Conservation (phyloP, 2,329 filamentous ascomycete genomes). For the Neofusicoccum sp. region DNA sequence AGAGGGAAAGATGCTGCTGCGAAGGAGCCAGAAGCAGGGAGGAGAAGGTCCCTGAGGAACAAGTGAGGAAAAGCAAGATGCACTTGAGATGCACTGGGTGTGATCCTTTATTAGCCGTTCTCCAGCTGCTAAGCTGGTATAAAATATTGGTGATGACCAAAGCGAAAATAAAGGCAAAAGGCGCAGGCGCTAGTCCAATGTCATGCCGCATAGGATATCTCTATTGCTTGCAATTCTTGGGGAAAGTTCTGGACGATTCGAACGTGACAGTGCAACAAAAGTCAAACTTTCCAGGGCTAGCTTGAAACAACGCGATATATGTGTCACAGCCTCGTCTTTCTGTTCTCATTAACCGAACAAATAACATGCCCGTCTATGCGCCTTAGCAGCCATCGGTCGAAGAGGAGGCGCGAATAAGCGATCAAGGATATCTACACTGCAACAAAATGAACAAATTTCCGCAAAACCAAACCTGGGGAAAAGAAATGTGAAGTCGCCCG, state of each 20-base stretch:
- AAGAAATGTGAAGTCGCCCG: not conserved
- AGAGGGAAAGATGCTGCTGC: not conserved
- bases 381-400: not conserved
- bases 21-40: slow-evolving; percentile 1
- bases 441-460: not conserved
- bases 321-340: not conserved
- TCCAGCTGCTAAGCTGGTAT: not conserved
- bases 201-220: not conserved
- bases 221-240: not conserved
- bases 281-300: not conserved
- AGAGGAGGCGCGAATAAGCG: not conserved
- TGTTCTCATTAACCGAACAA: slow-evolving; percentile 4
- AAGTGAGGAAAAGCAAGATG: not conserved
- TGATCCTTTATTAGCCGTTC: too few species aligned
- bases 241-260: not conserved
- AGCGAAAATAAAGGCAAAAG: not conserved
- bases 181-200: not conserved
- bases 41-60: slow-evolving; percentile 8
- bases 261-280: not conserved
- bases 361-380: slow-evolving; percentile 11
- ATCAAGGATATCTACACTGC: slow-evolving; percentile 16
- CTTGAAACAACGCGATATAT: not conserved
- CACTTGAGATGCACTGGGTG: too few species aligned
- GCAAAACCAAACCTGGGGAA: not conserved
- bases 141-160: too few species aligned